phyloP scores from a whole-genome alignment of 2,329 filamentous ascomycete species.

The Cladosporium sp. region DNA sequence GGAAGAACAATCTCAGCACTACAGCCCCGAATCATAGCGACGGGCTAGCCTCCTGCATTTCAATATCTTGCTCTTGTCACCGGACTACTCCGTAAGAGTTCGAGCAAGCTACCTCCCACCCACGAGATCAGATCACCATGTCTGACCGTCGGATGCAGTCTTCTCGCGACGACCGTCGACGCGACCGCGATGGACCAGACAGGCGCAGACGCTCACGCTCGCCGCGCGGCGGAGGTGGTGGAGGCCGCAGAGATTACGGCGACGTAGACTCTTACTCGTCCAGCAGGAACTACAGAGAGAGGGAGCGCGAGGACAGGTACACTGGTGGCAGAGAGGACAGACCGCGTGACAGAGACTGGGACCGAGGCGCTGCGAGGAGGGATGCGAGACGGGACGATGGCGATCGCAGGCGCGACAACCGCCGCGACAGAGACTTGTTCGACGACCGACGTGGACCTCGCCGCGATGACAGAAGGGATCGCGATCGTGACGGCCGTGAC shows the following conservation, averaged over 20 bases:
- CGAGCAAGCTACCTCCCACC: slow-evolving; percentile 1
- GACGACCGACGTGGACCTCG: slow-evolving; percentile 16
- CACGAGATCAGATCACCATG: slow-evolving; percentile 29
- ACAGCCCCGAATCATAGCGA: neutral
- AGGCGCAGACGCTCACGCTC: slow-evolving; percentile 77
- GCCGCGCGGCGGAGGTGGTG: slow-evolving; percentile 63
- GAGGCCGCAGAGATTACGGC: slow-evolving; percentile 70
- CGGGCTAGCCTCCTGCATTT: neutral
- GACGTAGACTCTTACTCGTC: slow-evolving; percentile 87
- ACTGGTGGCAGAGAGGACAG: slow-evolving; percentile 73
- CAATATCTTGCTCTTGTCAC: neutral
- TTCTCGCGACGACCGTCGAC: slow-evolving; percentile 45
- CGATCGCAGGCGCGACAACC: slow-evolving; percentile 40
- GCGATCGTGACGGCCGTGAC: slow-evolving; percentile 40
- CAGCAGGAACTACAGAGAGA: slow-evolving; percentile 86
- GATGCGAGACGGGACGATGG: slow-evolving; percentile 60
- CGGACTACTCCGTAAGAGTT: slow-evolving; percentile 17
- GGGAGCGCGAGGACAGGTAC: slow-evolving; percentile 92
- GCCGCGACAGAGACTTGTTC: slow-evolving; percentile 41
- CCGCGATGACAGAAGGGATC: slow-evolving; percentile 51
- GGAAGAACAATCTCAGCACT: neutral
- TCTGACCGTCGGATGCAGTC: slow-evolving; percentile 44
- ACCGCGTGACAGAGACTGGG: slow-evolving; percentile 51
- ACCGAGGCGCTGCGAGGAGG: slow-evolving; percentile 69
- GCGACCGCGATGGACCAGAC: slow-evolving; percentile 53